Evolutionary conservation across 2,329 filamentous ascomycete species (phyloP).

Genomic region (Epichloe scottii): DNA sequence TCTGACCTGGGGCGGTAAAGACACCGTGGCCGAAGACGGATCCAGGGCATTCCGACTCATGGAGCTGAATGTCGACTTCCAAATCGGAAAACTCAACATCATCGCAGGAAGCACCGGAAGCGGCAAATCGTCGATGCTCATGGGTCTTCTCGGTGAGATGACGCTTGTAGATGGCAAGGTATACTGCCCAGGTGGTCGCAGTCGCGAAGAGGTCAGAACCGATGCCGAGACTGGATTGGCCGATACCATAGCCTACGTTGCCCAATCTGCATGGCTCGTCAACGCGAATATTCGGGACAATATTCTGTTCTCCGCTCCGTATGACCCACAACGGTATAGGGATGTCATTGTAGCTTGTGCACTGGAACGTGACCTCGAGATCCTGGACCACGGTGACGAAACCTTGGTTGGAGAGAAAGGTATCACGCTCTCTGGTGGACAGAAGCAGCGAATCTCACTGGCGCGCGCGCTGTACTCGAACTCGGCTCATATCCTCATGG

Average conservation of each 20-base stretch:
- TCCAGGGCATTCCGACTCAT: slow-evolving; percentile 72
- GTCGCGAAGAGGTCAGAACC: slow-evolving; percentile 70
- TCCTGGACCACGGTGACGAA: slow-evolving; percentile 83
- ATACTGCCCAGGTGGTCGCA: slow-evolving; percentile 72
- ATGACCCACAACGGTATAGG: slow-evolving; percentile 70
- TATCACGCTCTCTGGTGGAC: slow-evolving; percentile 88
- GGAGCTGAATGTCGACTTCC: slow-evolving; percentile 71
- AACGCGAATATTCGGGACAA: slow-evolving; percentile 95
- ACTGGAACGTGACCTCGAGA: slow-evolving; percentile 79
- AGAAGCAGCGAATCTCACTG: slow-evolving; percentile 94
- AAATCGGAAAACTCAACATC: slow-evolving; percentile 77
- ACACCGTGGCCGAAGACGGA: slow-evolving; percentile 46
- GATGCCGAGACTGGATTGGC: slow-evolving; percentile 78
- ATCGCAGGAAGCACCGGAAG: slow-evolving; percentile 88
- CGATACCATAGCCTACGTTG: slow-evolving; percentile 90
- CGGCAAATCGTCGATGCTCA: slow-evolving; percentile 89
- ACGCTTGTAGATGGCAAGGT: slow-evolving; percentile 69
- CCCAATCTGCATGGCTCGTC: slow-evolving; percentile 92
- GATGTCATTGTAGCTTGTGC: slow-evolving; percentile 86
- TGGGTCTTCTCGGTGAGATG: slow-evolving; percentile 97
- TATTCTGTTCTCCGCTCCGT: slow-evolving; percentile 77
- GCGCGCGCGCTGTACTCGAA: slow-evolving; percentile 96
- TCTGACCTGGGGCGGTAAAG: slow-evolving; percentile 75
- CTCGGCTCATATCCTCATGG: slow-evolving; percentile 78
- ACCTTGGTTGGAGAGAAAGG: slow-evolving; percentile 95